Base-by-base conservation (phyloP, 2,329 filamentous ascomycete species). In the Amylocarpus encephaloides region DNA sequence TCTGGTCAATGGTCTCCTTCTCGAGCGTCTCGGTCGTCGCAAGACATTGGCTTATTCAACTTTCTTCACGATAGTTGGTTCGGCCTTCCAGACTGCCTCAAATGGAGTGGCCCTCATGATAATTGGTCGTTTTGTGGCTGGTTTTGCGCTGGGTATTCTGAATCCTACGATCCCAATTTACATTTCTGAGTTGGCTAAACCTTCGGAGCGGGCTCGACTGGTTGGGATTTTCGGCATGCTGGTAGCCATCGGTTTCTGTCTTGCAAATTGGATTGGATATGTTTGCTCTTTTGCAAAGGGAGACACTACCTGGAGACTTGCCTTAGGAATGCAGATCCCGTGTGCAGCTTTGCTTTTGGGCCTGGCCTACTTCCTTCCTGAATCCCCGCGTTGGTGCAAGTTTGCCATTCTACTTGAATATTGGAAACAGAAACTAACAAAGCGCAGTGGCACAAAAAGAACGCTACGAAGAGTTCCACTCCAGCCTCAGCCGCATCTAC, bases 41-140 rank as follows among this genome's bases (percentile, higher is more conserved):
- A 68, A 64, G 57, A 69, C 66, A 6, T 33, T 49, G 9, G n/a
- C 33, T 10, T 18, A 30, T 10, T 40, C 33, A 4, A 49, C 47
- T 62, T 68, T 26, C 34, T 49, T 58, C 33, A 57, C 56, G 2
- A 57, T 58, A 12, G 43, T 65, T 26, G 64, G 65, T 1, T 60
- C 58, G 5, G 52, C 61, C n/a, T 75, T 84, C 54, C 71, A 77
- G 44, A 76, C 72, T 43, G 75, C 79, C 6, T 68, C 79, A 4
- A 77, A 82, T 59, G 77, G 80, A 62, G 78, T 84, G 48, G 74
- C 71, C 26, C 86, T 88, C 81, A 74, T 90, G 29, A 79, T 85
- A 52, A 76, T 76, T 3, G 85, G 85, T 2, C 80, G 86, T 52
- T 59, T 61, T 22, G 54, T 61, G 7, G 64, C 63, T 35, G 61